Evolutionary conservation across 169 alveolate species (phyloP), one percentile per base, ranked within the genome.

Genomic region (Plasmodium knowlesi): DNA sequence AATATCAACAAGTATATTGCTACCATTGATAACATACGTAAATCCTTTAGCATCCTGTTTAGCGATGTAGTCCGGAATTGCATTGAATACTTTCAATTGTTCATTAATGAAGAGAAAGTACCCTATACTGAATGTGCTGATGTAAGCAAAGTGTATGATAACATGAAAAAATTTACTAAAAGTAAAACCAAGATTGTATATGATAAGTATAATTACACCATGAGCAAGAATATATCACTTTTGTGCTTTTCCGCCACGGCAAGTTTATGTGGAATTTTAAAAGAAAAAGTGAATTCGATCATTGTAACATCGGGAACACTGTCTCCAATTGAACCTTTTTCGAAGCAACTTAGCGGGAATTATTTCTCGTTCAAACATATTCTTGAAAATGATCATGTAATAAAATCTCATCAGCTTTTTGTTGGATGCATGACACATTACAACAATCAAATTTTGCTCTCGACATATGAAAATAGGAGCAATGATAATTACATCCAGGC

Each of bases 251-350:
- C 97, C 73, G 97, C 98, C 0, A 97, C 98, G 19, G 96, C 97
- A 73, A 96, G 97, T 72, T 95, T 97, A 86, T 85, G 95, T 95
- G 93, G 96, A 74, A 94, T 96, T 34, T 84, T 95, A 86, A 92
- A 96, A 34, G 95, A 97, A 70, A 98, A 96, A 73, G 95, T 96
- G 14, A 95, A 98, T 85, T 96, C 98, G 0, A 94, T 98, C 12
- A 96, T 98, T 37, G 97, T 98, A 50, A 98, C 99, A 1, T 98
- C 99, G 16, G 99, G 99, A 1, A 98, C 99, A 10, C 96, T 98
- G 88, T 96, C 99, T 0, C 99, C 99, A 12, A 94, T 98, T 53
- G 97, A 95, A 73, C 97, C 98, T 41, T 95, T 98, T 93, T 98
- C 98, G 73, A 97, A 96, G 25, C 99, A 98, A 86, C 92, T 98